phyloP scores from a whole-genome alignment of 495 filamentous ascomycete species.

The Penicillium paxilli region DNA sequence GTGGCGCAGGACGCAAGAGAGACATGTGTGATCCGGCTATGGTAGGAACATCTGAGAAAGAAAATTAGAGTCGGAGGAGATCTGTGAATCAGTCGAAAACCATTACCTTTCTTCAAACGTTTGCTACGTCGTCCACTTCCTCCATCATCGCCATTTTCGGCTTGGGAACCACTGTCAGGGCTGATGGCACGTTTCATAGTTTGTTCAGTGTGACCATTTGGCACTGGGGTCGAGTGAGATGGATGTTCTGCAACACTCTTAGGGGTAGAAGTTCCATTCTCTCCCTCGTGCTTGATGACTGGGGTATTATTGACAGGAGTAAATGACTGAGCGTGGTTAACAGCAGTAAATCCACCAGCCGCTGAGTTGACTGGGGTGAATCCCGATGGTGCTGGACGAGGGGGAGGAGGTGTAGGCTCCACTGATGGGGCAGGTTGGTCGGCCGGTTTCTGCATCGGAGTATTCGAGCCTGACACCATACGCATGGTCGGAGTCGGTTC shows the following conservation, averaged over 20 bases:
- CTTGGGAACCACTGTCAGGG: constrained; percentile 67
- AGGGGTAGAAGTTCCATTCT: constrained; percentile 46
- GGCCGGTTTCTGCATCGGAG: constrained; percentile 54
- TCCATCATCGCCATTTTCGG: constrained; percentile 62
- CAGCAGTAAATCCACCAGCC: constrained; percentile 73
- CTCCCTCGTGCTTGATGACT: constrained; percentile 50
- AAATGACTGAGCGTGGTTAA: constrained; percentile 59
- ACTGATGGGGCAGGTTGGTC: constrained; percentile 39
- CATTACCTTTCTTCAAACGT: constrained; percentile 83
- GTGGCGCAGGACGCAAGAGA: constrained; percentile 77
- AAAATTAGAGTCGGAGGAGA: constrained; percentile 3
- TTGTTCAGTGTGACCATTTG: constrained; percentile 58
- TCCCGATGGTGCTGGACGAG: constrained; percentile 51
- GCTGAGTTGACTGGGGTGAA: constrained; percentile 77
- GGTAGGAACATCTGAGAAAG: constrained; percentile 68
- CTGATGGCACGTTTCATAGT: constrained; percentile 82
- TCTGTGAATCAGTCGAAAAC: neutral
- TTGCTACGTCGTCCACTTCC: constrained; percentile 84
- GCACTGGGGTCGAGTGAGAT: constrained; percentile 40
- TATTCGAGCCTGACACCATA: constrained; percentile 66
- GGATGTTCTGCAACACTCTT: constrained; percentile 41
- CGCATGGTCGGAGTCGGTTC: constrained; percentile 71
- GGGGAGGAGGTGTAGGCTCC: constrained; percentile 54
- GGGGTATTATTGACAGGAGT: constrained; percentile 50
- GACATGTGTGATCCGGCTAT: constrained; percentile 98